Percentiles rank a stretch among this genome's conserved stretches.
phyloP scores from a whole-genome alignment of 2,329 filamentous ascomycete species.

The Fusarium longipes region DNA sequence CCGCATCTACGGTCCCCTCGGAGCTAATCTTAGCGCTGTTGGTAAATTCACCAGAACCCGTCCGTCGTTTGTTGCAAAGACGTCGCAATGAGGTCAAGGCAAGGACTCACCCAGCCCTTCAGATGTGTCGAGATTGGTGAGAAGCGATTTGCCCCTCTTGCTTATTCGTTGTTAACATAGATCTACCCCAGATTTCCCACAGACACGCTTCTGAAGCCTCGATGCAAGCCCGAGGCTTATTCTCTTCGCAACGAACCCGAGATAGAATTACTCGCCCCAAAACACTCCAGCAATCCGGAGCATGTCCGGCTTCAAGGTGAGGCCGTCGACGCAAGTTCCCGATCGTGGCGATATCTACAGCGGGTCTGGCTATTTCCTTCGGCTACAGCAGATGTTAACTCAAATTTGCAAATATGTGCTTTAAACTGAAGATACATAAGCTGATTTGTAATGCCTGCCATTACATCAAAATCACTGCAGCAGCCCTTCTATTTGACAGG shows the following conservation, averaged over 20 bases:
- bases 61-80: slow-evolving; percentile 2
- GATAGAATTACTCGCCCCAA: not conserved
- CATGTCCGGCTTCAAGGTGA: not conserved
- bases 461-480: slow-evolving; percentile 26
- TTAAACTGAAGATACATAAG: not conserved
- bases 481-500: not conserved
- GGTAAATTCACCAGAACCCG: slow-evolving; percentile 1
- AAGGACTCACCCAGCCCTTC: not conserved
- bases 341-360: slow-evolving; percentile 29
- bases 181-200: slow-evolving; percentile 29
- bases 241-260: slow-evolving; percentile 24
- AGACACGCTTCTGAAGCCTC: not conserved
- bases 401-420: slow-evolving; percentile 7
- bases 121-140: slow-evolving; percentile 10
- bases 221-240: slow-evolving; percentile 24
- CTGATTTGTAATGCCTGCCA: slow-evolving; percentile 33
- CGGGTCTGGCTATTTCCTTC: not conserved
- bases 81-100: slow-evolving; percentile 27
- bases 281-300: slow-evolving; percentile 9
- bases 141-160: not conserved
- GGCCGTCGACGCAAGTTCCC: slow-evolving; percentile 25
- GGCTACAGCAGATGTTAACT: slow-evolving; percentile 5
- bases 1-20: slow-evolving; percentile 10
- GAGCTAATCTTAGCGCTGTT: slow-evolving; percentile 23
- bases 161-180: slow-evolving; percentile 25